Base-by-base conservation (phyloP, 352 stramenopile genomes). In the Blastocystis hominis region DNA sequence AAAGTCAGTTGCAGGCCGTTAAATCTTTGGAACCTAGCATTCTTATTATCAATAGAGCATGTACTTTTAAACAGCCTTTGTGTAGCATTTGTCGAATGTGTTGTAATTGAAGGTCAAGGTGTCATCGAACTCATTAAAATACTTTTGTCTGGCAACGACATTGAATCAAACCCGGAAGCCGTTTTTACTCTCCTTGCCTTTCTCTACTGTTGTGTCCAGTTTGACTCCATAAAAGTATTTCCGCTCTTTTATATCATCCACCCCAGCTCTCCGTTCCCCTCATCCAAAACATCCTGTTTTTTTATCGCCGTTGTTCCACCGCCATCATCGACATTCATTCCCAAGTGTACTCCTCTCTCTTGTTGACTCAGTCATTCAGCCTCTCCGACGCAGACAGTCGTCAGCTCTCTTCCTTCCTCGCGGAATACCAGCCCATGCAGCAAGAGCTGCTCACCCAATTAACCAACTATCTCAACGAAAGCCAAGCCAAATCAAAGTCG, bases 151-250 rank as follows among this genome's bases (percentile, higher is more conserved):
- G 9, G 20, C 30, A 46, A 64, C 9, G 53, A 62, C 46, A 61
- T 40, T 40, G 50, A 38, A 62, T 62, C 44, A 30, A 47, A 80
- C 13, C 53, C 15, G 15, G 50, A 30, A 54, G 36, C 53, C 70
- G 40, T 80, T 30, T 64, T 36, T 42, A 64, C 46, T n/a, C 24
- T 80, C 24, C 44, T 80, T n/a, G 53, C 46, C 17, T 80, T 30
- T 42, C 36, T 80, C 20, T 54, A 80, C 36, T 80, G 44, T 46
- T 80, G 70, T 64, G 30, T 62, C 30, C 34, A 38, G 20, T 80
- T 80, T 40, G 70, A 80, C 38, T 80, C 70, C 17, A 64, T 80
- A 24, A 80, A 80, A n/a, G 70, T 80, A 38, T 30, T 34, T n/a
- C 5, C n/a, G 3, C 13, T 38, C 10, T 9, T 38, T 13, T 78